Percentiles rank a stretch among this genome's conserved stretches.
Conservation (phyloP, 1,284 basidiomycete genomes). For the Inonotus obliquus region DNA sequence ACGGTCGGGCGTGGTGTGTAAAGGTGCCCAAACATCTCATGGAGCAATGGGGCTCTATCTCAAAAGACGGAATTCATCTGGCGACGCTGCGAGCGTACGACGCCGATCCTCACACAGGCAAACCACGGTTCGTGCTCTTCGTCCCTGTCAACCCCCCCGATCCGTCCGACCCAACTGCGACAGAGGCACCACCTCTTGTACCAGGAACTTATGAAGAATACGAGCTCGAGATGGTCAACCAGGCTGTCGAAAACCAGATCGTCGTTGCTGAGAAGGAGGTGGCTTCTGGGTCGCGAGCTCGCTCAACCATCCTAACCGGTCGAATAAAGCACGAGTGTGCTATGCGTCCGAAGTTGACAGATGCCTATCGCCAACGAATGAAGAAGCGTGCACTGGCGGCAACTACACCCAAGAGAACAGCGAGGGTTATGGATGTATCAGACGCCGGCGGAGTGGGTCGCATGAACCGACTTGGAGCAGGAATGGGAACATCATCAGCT, state of each 20-base stretch:
- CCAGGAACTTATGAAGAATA: slow-evolving; percentile 49
- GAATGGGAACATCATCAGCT: slow-evolving; percentile 29
- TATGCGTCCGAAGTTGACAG: slow-evolving; percentile 58
- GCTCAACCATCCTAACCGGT: slow-evolving; percentile 70
- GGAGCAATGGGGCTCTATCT: slow-evolving; percentile 62
- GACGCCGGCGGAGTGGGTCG: slow-evolving; percentile 58
- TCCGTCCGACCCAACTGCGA: slow-evolving; percentile 17
- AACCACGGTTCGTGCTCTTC: slow-evolving; percentile 62
- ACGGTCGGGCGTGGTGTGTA: slow-evolving; percentile 73
- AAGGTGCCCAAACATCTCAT: slow-evolving; percentile 72
- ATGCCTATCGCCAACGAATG: slow-evolving; percentile 60
- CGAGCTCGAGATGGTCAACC: slow-evolving; percentile 74
- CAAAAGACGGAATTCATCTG: slow-evolving; percentile 60
- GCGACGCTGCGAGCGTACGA: slow-evolving; percentile 73
- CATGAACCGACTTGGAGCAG: slow-evolving; percentile 54
- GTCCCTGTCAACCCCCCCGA: slow-evolving; percentile 48
- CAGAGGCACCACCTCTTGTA: slow-evolving; percentile 29
- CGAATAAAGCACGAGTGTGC: slow-evolving; percentile 73
- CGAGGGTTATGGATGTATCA: slow-evolving; percentile 55
- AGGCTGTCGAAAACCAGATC: slow-evolving; percentile 70
- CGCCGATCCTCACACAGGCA: slow-evolving; percentile 35
- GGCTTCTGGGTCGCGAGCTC: slow-evolving; percentile 52
- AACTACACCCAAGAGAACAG: slow-evolving; percentile 56
- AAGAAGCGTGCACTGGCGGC: slow-evolving; percentile 54
- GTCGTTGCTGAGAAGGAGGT: slow-evolving; percentile 74